phyloP scores from a whole-genome alignment of 106 monocot genomes.

The Alisma plantagoaquatica region DNA sequence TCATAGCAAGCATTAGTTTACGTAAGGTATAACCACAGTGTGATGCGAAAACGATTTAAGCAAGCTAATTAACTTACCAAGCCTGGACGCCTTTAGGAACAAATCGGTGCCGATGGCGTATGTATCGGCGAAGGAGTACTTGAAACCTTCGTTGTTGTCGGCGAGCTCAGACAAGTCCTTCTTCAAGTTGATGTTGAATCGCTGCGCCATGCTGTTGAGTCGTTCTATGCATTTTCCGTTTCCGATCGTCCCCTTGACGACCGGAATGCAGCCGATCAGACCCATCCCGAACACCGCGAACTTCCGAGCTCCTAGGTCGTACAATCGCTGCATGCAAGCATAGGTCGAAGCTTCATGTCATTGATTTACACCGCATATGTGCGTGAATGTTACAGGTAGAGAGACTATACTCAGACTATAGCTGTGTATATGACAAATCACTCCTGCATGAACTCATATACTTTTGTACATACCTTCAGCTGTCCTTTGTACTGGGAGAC shows the following conservation, averaged over 20 bases:
- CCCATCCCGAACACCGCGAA: background rate
- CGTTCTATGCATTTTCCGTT: background rate
- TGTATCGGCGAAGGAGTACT: background rate
- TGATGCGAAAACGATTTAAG: too few species aligned
- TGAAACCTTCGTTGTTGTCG: background rate
- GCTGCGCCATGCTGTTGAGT: background rate
- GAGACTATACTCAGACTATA: background rate
- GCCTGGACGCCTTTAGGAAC: too few species aligned
- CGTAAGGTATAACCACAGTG: too few species aligned
- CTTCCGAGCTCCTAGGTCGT: slow-evolving; percentile 9
- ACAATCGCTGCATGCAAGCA: background rate
- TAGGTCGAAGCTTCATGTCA: background rate
- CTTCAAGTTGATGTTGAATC: background rate
- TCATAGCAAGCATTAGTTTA: too few species aligned
- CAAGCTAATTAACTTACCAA: too few species aligned
- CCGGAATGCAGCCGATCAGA: background rate
- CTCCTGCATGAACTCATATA: too few species aligned
- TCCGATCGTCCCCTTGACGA: background rate
- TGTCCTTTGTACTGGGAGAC: slow-evolving; percentile 9
- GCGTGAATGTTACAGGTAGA: background rate
- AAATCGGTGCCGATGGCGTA: too few species aligned
- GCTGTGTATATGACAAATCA: background rate
- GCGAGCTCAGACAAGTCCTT: background rate
- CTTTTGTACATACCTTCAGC: slow-evolving; percentile 20
- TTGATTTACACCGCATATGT: background rate